A percentile compares a stretch with the other conserved stretches of the same genome.
Evolutionary conservation across 2,329 filamentous ascomycete species (phyloP).

Genomic region (Apiospora malaysiana): DNA sequence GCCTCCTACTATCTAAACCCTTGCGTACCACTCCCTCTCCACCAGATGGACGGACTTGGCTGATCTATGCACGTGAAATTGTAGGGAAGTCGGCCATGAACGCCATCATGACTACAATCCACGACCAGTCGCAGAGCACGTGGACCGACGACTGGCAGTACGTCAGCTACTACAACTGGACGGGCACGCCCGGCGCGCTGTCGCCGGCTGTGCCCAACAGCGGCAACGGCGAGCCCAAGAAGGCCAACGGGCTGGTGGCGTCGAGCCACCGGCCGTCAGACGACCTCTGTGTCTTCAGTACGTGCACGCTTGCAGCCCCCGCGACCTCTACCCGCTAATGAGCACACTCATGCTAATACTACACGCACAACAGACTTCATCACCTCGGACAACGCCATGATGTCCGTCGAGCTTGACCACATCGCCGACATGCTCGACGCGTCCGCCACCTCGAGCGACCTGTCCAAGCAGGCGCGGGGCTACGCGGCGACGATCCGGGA

Average conservation of each 20-base stretch:
- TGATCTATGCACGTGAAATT: no score
- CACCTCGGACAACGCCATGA: conserved; percentile 23
- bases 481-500: conserved; percentile 10
- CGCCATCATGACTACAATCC: conserved; percentile 11
- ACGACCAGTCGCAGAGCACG: conserved; percentile 21
- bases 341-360: no score
- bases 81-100: conserved; percentile 20
- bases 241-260: conserved; percentile 15
- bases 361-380: conserved; percentile 18
- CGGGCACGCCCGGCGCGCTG: conserved; percentile 18
- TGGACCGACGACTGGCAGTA: conserved; percentile 20
- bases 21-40: no score
- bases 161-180: conserved; percentile 22
- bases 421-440: conserved; percentile 17
- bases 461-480: neutral
- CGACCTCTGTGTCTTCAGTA: conserved; percentile 16
- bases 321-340: no score
- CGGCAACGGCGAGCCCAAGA: conserved; percentile 20
- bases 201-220: conserved; percentile 17
- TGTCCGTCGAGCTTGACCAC: conserved; percentile 20
- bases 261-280: conserved; percentile 17
- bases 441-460: neutral
- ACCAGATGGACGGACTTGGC: no score
- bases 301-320: no score
- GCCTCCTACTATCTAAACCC: no score